Conservation (phyloP, 108 stramenopile species). For the Seminavis robusta region DNA sequence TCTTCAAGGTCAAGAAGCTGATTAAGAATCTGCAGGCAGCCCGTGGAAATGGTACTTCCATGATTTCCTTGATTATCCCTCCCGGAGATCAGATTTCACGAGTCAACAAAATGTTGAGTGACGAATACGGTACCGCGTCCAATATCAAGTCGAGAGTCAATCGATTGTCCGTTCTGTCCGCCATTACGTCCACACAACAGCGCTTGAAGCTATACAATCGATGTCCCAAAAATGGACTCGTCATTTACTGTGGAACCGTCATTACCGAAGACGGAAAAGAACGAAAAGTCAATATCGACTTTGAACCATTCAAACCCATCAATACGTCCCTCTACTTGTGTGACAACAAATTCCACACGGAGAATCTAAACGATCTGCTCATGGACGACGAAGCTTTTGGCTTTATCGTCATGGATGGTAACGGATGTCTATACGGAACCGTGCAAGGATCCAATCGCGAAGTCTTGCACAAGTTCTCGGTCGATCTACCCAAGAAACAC, state of each 20-base stretch:
- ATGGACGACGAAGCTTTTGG: conserved; percentile 99
- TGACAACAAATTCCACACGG: conserved; percentile 99
- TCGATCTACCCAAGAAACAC: conserved; percentile 99
- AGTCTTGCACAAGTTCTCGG: conserved; percentile 96
- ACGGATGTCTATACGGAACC: conserved; percentile 95
- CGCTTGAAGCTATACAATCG: conserved; percentile 95
- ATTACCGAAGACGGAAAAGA: conserved; percentile 99
- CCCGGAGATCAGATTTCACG: conserved; percentile 94
- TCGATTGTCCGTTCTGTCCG: conserved; percentile 93
- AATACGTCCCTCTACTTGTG: conserved; percentile 99
- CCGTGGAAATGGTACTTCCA: conserved; percentile 97
- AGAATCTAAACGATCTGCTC: conserved; percentile 97
- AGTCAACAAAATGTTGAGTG: conserved; percentile 96
- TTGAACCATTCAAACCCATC: conserved; percentile 99
- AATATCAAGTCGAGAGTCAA: conserved; percentile 99
- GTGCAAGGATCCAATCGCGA: conserved; percentile 93
- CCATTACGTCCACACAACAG: conserved; percentile 99
- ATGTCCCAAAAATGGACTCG: conserved; percentile 95
- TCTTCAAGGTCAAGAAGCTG: conserved; percentile 99
- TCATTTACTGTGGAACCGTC: conserved; percentile 98
- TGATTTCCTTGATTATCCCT: conserved; percentile 98
- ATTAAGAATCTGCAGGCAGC: conserved; percentile 95
- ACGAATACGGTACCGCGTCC: conserved; percentile 99
- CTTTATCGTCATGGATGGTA: conserved; percentile 99
- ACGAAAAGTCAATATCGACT: conserved; percentile 96